Percentiles rank a stretch among this genome's conserved stretches.
Evolutionary conservation across 805 yeast genomes (phyloP).

Genomic region (Cyberlindnera petersonii): DNA sequence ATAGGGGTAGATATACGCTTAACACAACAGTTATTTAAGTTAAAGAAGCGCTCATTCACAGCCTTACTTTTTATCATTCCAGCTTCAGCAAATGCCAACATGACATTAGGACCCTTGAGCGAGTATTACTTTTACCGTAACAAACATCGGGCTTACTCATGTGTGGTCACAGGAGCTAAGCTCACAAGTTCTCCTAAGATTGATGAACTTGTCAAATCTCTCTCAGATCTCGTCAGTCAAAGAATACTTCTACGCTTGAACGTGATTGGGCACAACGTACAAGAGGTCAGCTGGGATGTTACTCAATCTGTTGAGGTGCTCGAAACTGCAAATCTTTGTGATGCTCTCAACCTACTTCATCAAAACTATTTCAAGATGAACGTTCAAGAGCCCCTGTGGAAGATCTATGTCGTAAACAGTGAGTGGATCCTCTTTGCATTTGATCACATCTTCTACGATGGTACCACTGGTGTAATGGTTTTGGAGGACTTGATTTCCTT

Average conservation of each 20-base stretch:
- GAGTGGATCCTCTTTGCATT: slow-evolving; percentile 12
- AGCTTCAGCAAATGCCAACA: too few relatives aligned
- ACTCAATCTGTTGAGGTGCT: background rate
- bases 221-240: slow-evolving; percentile 3
- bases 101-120: background rate
- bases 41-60: too few relatives aligned
- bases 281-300: background rate
- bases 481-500: slow-evolving; percentile 11
- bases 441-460: slow-evolving; percentile 14
- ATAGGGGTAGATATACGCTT: too few relatives aligned
- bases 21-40: too few relatives aligned
- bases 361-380: slow-evolving; percentile 1
- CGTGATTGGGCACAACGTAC: slow-evolving; percentile 1
- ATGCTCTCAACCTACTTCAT: slow-evolving; percentile 5
- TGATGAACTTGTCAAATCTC: background rate
- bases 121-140: slow-evolving; percentile 9
- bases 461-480: slow-evolving; percentile 9
- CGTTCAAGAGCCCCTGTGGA: slow-evolving; percentile 6
- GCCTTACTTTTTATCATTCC: too few relatives aligned
- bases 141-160: slow-evolving; percentile 3
- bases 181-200: background rate
- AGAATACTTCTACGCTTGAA: slow-evolving; percentile 7
- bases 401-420: background rate
- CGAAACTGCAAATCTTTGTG: background rate
- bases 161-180: slow-evolving; percentile 8